Evolutionary conservation across 73 alveolate genomes (phyloP), one percentile per base, ranked within the genome.

Genomic region (Symbiodinium natans): DNA sequence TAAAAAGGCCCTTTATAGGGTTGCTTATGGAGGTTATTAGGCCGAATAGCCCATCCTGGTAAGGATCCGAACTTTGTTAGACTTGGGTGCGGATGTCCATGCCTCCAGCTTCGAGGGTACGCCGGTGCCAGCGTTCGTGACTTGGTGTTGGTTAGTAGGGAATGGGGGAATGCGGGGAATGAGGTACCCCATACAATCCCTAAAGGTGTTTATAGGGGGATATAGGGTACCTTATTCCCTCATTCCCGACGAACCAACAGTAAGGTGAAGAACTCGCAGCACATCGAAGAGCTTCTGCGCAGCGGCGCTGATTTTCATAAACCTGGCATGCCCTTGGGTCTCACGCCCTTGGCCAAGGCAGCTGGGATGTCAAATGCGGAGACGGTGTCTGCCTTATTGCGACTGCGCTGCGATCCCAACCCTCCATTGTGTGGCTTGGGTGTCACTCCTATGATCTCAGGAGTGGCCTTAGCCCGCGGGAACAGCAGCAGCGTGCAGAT

Each of bases 401-500:
- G 23, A 34, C 48, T 46, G 33, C 77, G 93, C 34, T 84, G 93
- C 80, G 93, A 84, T 46, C 82, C 82, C 34, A 48, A 84, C 40
- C 93, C 93, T 2, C 75, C 75, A 0, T 0, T 48, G 46, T 11
- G 29, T 7, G 93, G 93, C 80, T 31, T 84, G 82, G 93, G 93
- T 42, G 68, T 84, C 34, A 31, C 93, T 7, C 93, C 93, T 2
- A 19, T 84, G 77, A 3, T 84, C 52, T 43, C 93, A 17, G 93
- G 82, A 9, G 93, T 84, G 77, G 31, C 80, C 9, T 48, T 84
- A 33, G 15, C 41, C 46, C 93, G 93, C 7, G 93, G 93, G 34
- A 84, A 84, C 82, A 33, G 52, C 21, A 0, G n/a, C 0, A 48
- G 93, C 31, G 80, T 84, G 46, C 82, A 84, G 54, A 43, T 46